Evolutionary conservation across 1,284 basidiomycete species (phyloP).

Genomic region (Tranzscheliella williamsii): DNA sequence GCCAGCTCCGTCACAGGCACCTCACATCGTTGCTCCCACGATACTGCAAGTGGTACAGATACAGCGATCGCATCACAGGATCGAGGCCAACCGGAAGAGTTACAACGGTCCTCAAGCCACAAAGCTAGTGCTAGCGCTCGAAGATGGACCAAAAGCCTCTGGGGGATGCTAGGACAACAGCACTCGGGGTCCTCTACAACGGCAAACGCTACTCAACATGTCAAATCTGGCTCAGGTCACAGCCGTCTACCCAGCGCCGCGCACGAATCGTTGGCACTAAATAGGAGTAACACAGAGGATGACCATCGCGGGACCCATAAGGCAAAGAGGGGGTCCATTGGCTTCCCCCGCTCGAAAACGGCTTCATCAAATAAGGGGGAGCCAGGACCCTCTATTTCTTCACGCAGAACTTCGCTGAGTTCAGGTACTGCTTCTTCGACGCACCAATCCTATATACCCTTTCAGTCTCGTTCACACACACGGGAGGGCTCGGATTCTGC

Average conservation of each 20-base stretch:
- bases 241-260: too few relatives aligned
- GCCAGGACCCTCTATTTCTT: not conserved
- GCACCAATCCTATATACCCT: not conserved
- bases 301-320: too few relatives aligned
- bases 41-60: too few relatives aligned
- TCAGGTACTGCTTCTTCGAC: not conserved
- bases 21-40: too few relatives aligned
- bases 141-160: conserved; percentile 38
- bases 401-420: not conserved
- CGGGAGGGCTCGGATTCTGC: not conserved
- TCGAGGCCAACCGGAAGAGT: too few relatives aligned
- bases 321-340: conserved; percentile 4
- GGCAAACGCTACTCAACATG: too few relatives aligned
- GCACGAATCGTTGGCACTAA: too few relatives aligned
- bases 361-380: not conserved
- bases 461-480: not conserved
- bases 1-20: too few relatives aligned
- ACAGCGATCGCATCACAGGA: too few relatives aligned
- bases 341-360: not conserved
- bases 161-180: conserved; percentile 45
- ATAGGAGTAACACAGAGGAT: conserved; percentile 23
- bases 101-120: too few relatives aligned
- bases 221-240: too few relatives aligned
- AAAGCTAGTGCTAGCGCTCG: conserved; percentile 4
- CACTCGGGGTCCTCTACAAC: too few relatives aligned